phyloP scores from a whole-genome alignment of 2,329 filamentous ascomycete species.

The Ceratocystiopsis minuta region DNA sequence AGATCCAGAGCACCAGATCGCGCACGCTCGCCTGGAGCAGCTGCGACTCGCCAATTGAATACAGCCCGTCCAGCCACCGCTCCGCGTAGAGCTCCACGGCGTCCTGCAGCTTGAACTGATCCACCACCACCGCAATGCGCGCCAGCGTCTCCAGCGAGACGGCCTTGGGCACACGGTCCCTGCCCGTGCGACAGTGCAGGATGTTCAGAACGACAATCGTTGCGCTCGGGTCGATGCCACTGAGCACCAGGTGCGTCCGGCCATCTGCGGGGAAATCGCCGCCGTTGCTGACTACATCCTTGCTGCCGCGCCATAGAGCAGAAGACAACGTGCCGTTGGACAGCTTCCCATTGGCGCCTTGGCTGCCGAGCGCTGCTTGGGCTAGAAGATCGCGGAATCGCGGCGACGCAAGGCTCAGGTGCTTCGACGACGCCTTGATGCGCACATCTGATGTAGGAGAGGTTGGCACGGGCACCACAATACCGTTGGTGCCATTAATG shows the following conservation, averaged over 20 bases:
- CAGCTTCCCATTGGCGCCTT: background rate
- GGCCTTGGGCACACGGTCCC: constrained; percentile 19
- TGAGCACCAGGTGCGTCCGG: constrained; percentile 15
- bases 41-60: background rate
- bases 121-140: constrained; percentile 25
- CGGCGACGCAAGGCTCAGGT: constrained; percentile 18
- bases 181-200: constrained; percentile 24
- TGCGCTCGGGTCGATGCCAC: constrained; percentile 19
- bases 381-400: constrained; percentile 11
- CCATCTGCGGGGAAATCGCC: constrained; percentile 13
- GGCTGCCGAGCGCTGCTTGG: background rate
- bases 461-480: background rate
- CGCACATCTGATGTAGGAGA: constrained; percentile 10
- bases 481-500: background rate
- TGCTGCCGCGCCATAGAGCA: background rate
- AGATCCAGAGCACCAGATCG: constrained; percentile 16
- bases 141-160: constrained; percentile 23
- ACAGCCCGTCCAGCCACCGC: constrained; percentile 19
- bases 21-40: constrained; percentile 2
- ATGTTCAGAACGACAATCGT: constrained; percentile 24
- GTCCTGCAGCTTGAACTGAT: constrained; percentile 24
- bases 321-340: background rate
- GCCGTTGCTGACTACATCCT: background rate
- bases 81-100: constrained; percentile 23
- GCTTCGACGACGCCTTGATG: constrained; percentile 20